Evolutionary conservation across 768 basidiomycete genomes (phyloP), one percentile per base, ranked within the genome.

Genomic region (Auricularia sp.): DNA sequence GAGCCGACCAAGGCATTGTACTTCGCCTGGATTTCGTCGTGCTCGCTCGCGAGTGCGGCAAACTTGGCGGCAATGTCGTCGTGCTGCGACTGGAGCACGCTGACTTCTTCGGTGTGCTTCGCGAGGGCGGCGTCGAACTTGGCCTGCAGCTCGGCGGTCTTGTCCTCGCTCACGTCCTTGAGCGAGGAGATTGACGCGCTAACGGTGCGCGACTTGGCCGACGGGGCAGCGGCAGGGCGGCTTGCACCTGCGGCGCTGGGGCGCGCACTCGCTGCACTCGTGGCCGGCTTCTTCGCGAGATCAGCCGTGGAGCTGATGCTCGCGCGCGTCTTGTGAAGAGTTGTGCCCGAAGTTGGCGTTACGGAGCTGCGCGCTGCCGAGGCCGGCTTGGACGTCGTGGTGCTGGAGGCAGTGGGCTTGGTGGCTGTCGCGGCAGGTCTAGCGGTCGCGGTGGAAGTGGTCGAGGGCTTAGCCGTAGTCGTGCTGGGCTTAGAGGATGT

Each of bases 161-260:
- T 77, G 67, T 85, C 85, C 66, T 85, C 86, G 66, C 81, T 83
- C 18, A 87, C 77, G 69, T 90, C 90, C 65, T 80, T 81, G 65
- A 91, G 85, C 8, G 90, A 90, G n/a, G 87, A 81, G 60, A 91
- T 84, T 14, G 90, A 91, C 33, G 79, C 76, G 44, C 83, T 70
- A 35, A 82, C 73, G 18, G 81, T 72, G 51, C 83, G 66, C 64
- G 56, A 44, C n/a, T 64, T 43, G n/a, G 64, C 18, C 33, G 66
- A 51, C 34, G 64, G 61, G 60, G 66, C 39, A n/a, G 65, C n/a
- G 23, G 39, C 33, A 36, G 63, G 34, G 3, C 44, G 21, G 39
- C 29, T 65, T 11, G 21, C 39, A 36, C 14, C 63, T 35, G 62
- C 14, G n/a, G 63, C 34, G 23, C 77, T 82, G 8, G 62, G 18